Evolutionary conservation across 306 rosid genomes (phyloP), one percentile per base, ranked within the genome.

Genomic region (Begonia loranthoides): DNA sequence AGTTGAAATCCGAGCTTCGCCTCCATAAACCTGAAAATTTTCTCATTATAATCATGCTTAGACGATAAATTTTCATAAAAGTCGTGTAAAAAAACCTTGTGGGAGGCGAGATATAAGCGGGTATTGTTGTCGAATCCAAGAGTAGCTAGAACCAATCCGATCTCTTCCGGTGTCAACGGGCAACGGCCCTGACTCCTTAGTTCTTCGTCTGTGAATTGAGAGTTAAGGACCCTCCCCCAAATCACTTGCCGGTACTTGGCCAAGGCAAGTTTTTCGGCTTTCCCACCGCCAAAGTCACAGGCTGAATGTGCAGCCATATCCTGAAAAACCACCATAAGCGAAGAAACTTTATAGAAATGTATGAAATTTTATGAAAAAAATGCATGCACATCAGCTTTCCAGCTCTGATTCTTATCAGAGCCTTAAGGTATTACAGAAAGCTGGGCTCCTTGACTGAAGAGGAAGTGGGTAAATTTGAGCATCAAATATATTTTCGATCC

Each of bases 261-360:
- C 44, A 92, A 78, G 34, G 99, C 94, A 61, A 74, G 49, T 28
- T 86, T 86, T 60, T 92, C 99, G 47, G 93, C 94, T 69, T 83
- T 83, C 1, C 99, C 99, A 4, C 99, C 99, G 15, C 99, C 99
- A 57, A 92, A 92, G 70, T 92, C 99, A 28, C 99, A 92, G 60
- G 99, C 99, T 14, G 99, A 92, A 79, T 92, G 99, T 9, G 99
- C 99, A 22, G 99, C 99, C 99, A 92, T 92, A 72, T 92, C 99
- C 99, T 92, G 78, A 38, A 58, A 41, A 22, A 41, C 4, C 21
- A 56, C 16, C 43, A 57, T 28, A 15, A n/a, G 47, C 9, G 44
- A 22, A 57, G 45, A 14, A 28, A 28, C 17, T 11, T 28, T 6
- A 21, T 21, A 17, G 11, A 44, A 44, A 17, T 45, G 44, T 1